phyloP scores from a whole-genome alignment of 192 early-diverging fungal genomes.

The Rhizophagus clarus region DNA sequence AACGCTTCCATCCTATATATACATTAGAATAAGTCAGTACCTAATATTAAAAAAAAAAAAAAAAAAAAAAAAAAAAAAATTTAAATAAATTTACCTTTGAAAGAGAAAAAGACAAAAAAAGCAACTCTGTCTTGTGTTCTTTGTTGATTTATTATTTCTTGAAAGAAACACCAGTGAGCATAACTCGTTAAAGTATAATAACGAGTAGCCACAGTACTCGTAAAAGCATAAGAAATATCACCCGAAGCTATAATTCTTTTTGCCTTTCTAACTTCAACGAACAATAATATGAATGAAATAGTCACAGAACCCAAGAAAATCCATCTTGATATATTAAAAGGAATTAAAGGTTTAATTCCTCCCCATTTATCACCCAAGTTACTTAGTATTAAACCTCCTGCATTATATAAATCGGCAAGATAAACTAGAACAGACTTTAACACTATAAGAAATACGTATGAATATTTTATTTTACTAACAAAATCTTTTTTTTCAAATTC shows the following conservation, averaged over 20 bases:
- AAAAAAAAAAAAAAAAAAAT: slow-evolving; percentile 1
- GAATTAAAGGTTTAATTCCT: neutral
- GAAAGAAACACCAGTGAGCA: slow-evolving; percentile 83
- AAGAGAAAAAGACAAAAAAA: slow-evolving; percentile 82
- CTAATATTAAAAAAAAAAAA: too few relatives aligned
- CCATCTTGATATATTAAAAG: slow-evolving; percentile 38
- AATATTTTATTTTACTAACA: slow-evolving; percentile 42
- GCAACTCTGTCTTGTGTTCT: slow-evolving; percentile 68
- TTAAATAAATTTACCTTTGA: slow-evolving; percentile 61
- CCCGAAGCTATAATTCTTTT: slow-evolving; percentile 59
- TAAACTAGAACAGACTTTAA: slow-evolving; percentile 72
- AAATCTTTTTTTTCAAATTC: slow-evolving; percentile 51
- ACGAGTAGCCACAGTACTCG: slow-evolving; percentile 71
- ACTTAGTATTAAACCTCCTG: neutral
- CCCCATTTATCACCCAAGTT: neutral
- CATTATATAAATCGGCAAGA: slow-evolving; percentile 63
- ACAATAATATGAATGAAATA: slow-evolving; percentile 72
- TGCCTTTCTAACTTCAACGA: slow-evolving; percentile 75
- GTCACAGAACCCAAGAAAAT: slow-evolving; percentile 65
- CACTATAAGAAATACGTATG: slow-evolving; percentile 54
- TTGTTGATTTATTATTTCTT: slow-evolving; percentile 62
- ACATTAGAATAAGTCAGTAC: neutral
- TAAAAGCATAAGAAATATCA: slow-evolving; percentile 80
- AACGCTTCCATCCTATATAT: slow-evolving; percentile 74
- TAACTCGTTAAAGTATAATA: slow-evolving; percentile 78